Base-by-base conservation (phyloP, 306 rosid species). In the Herpetospermum pedunculosum region DNA sequence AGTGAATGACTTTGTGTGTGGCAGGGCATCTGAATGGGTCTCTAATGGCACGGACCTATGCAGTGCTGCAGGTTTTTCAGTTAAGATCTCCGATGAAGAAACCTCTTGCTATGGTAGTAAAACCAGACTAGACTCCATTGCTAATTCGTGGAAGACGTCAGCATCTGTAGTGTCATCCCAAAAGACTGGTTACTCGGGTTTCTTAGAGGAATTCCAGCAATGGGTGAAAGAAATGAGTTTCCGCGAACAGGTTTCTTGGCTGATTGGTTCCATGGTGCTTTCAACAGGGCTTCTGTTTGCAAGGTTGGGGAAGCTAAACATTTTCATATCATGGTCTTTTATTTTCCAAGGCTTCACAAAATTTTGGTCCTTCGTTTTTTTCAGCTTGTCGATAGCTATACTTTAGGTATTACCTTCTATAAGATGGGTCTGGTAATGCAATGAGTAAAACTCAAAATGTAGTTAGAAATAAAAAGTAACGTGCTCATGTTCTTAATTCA, bases 11-110 rank as follows among this genome's bases (percentile, higher is more conserved):
- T 94, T 88, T 77, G 91, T 94, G 64, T 94, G 99, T 81, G 99
- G 99, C 84, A 91, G 90, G 80, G 96, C 96, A 68, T 87, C 95
- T 5, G 86, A 89, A 71, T 94, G 97, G 99, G 90, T 89, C 80
- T 84, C 77, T 68, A 94, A 94, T 76, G 99, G 99, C 77, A 91
- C 97, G 29, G 96, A 89, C 79, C 92, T 94, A 76, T 94, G 99
- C 83, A 74, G 44, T 35, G 88, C 95, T 80, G 89, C 95, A n/a
- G 99, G 97, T 75, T 91, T 91, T 84, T 77, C 73, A 59, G 88
- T 94, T 73, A 89, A 84, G 43, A 43, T 71, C 28, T 74, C 81
- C 6, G 50, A 46, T 15, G 81, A 84, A 73, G 92, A 79, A 40
- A 59, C 77, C 67, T 83, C 79, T 29, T 94, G 99, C 85, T 94